Conservation (phyloP, 371 early-diverging fungal genomes). For the Thermomucor indicae-seudaticae region DNA sequence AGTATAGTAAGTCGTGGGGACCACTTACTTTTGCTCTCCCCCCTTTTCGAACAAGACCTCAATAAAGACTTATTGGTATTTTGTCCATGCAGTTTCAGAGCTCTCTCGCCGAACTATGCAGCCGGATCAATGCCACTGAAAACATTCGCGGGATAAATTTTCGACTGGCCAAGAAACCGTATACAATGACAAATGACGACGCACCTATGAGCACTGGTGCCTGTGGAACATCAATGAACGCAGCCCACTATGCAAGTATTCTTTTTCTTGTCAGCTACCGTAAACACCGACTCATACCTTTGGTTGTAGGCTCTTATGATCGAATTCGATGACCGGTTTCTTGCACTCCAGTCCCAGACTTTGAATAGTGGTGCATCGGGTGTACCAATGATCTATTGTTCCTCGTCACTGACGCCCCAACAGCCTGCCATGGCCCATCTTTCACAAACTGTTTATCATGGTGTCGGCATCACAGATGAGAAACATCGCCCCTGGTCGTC, state of each 20-base stretch:
- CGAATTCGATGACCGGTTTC: not conserved
- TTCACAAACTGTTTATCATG: too few relatives aligned
- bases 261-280: not conserved
- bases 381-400: too few relatives aligned
- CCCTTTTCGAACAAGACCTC: too few relatives aligned
- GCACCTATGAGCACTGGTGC: too few relatives aligned
- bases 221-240: not conserved
- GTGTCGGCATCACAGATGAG: too few relatives aligned
- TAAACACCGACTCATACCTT: not conserved
- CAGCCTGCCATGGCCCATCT: too few relatives aligned
- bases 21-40: not conserved
- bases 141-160: conserved; percentile 45
- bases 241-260: not conserved
- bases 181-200: not conserved
- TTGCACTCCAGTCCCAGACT: too few relatives aligned
- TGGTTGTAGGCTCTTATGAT: not conserved
- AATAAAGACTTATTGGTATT: not conserved
- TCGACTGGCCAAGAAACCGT: conserved; percentile 22
- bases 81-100: conserved; percentile 30
- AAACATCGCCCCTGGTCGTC: too few relatives aligned
- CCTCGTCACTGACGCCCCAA: too few relatives aligned
- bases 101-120: conserved; percentile 25
- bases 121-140: conserved; percentile 42
- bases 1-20: conserved; percentile 15
- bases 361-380: too few relatives aligned